Evolutionary conservation across 208 protist species (phyloP).

Genomic region (Willaertia magna): DNA sequence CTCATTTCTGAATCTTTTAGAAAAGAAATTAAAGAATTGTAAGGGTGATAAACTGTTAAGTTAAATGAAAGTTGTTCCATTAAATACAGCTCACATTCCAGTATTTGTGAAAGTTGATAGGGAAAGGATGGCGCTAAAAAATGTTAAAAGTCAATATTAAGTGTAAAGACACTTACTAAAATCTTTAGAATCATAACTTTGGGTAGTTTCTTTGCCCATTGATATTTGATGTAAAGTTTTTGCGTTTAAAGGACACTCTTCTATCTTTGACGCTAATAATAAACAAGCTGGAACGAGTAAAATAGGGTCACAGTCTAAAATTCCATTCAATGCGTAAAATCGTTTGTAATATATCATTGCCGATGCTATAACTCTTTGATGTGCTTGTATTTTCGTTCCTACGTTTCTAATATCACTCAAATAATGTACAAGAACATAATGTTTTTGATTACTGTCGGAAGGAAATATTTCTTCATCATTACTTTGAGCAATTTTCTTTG

Average conservation of each 20-base stretch:
- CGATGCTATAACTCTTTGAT: constrained; percentile 23
- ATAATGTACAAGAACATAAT: no score
- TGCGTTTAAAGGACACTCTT: constrained; percentile 18
- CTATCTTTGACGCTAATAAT: constrained; percentile 28
- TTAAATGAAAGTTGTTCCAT: constrained; percentile 30
- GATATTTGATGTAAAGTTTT: constrained; percentile 1
- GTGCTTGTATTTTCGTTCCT: constrained; percentile 13
- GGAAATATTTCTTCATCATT: no score
- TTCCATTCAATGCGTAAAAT: constrained; percentile 24
- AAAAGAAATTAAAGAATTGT: constrained; percentile 17
- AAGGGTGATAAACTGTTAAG: constrained; percentile 31
- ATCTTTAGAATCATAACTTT: background rate
- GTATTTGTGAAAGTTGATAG: constrained; percentile 5
- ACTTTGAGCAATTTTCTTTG: no score
- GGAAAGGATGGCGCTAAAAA: background rate
- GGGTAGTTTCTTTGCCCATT: background rate
- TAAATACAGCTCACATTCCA: constrained; percentile 26
- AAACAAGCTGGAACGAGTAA: constrained; percentile 14
- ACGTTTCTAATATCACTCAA: constrained; percentile 12
- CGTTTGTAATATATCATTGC: constrained; percentile 30
- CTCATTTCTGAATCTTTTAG: background rate
- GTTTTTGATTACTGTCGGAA: no score
- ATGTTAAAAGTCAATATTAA: background rate
- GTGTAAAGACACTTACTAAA: background rate
- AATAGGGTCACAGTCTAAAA: constrained; percentile 12